phyloP scores from a whole-genome alignment of 1,284 basidiomycete genomes.

The Marasmius tenuissimus region DNA sequence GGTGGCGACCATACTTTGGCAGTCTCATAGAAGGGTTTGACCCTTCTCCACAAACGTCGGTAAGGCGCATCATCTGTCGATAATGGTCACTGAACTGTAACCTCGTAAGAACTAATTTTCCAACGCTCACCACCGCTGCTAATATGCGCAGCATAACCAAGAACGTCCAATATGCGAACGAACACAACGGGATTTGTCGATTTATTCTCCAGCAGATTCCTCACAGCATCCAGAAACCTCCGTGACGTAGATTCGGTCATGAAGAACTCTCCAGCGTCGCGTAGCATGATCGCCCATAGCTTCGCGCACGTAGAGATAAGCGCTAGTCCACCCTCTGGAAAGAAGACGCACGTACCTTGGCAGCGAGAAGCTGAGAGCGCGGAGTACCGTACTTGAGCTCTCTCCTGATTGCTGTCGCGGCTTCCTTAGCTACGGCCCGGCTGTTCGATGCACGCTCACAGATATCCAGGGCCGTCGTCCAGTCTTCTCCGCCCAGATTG shows the following conservation, averaged over 20 bases:
- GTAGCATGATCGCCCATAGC: slow-evolving; percentile 85
- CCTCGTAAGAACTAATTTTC: background rate
- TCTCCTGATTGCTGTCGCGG: slow-evolving; percentile 65
- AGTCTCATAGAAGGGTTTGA: slow-evolving; percentile 69
- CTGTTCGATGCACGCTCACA: slow-evolving; percentile 70
- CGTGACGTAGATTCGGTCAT: slow-evolving; percentile 64
- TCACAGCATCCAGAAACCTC: slow-evolving; percentile 74
- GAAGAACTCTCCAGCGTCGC: slow-evolving; percentile 66
- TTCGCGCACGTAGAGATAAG: slow-evolving; percentile 22
- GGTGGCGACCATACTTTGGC: slow-evolving; percentile 48
- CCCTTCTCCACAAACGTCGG: slow-evolving; percentile 62
- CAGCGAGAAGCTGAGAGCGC: slow-evolving; percentile 67
- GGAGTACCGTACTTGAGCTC: slow-evolving; percentile 83
- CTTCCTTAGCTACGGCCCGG: slow-evolving; percentile 72
- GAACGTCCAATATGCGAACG: slow-evolving; percentile 68
- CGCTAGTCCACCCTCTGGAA: slow-evolving; percentile 3
- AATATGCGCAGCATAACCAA: slow-evolving; percentile 70
- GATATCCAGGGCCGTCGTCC: slow-evolving; percentile 74
- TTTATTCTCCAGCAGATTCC: slow-evolving; percentile 53
- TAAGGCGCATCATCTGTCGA: slow-evolving; percentile 49
- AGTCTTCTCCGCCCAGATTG: slow-evolving; percentile 50
- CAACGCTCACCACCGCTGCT: slow-evolving; percentile 41
- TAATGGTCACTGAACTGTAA: too few relatives aligned
- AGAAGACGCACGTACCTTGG: slow-evolving; percentile 48
- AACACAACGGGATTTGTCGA: slow-evolving; percentile 70